phyloP scores from a whole-genome alignment of 2,329 filamentous ascomycete genomes.

The Xylariaceae sp. region DNA sequence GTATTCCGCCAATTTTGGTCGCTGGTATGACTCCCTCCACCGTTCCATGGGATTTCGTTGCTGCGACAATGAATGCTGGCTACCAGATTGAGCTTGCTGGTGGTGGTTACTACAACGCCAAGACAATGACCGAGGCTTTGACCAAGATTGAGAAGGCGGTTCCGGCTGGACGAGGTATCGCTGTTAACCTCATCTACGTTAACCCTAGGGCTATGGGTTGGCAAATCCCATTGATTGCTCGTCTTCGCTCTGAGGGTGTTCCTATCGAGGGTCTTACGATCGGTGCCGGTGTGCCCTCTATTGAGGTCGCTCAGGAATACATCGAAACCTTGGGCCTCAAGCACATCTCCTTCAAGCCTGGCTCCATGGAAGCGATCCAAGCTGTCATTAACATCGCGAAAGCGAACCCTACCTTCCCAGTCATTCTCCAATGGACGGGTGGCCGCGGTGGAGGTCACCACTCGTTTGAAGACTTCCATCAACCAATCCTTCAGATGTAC shows the following conservation, averaged over 20 bases:
- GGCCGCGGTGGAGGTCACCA: constrained; percentile 91
- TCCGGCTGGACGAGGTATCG: constrained; percentile 79
- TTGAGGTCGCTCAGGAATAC: constrained; percentile 89
- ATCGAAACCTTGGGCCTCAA: constrained; percentile 89
- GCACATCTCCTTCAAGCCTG: constrained; percentile 92
- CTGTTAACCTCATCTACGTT: constrained; percentile 86
- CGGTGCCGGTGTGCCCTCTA: constrained; percentile 86
- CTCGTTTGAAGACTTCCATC: constrained; percentile 92
- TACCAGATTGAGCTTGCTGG: constrained; percentile 89
- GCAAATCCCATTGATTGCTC: constrained; percentile 81
- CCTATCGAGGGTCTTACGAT: constrained; percentile 91
- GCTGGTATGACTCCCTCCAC: constrained; percentile 92
- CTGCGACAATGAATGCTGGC: constrained; percentile 89
- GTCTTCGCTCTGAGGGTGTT: constrained; percentile 76
- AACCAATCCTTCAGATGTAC: constrained; percentile 88
- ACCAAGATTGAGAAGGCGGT: constrained; percentile 80
- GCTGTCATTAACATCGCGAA: constrained; percentile 88
- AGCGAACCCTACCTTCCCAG: constrained; percentile 89
- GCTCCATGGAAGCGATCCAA: constrained; percentile 82
- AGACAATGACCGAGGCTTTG: constrained; percentile 76
- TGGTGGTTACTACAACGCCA: constrained; percentile 81
- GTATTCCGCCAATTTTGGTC: constrained; percentile 81
- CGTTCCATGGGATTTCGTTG: constrained; percentile 85
- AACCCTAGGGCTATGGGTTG: constrained; percentile 84
- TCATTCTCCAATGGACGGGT: constrained; percentile 91